Percentiles rank a stretch among this genome's conserved stretches.
These are phyloP conservation scores for Curvularia sp. DNA, from an alignment of 2,329 filamentous ascomycete genomes.

Conservation along the genomic window DNA sequence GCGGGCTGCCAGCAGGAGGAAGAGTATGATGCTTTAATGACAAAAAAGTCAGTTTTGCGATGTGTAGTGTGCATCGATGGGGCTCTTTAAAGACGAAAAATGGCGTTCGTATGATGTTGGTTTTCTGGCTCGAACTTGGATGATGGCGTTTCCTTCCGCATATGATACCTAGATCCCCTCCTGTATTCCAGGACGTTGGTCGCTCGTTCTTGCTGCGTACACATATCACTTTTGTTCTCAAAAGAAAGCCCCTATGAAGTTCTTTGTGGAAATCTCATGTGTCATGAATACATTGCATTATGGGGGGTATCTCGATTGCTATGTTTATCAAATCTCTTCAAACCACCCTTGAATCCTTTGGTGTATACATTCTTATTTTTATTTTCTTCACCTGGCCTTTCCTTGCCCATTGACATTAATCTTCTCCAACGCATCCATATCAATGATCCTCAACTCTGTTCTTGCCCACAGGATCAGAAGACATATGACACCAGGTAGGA, in stretches of 20 bases:
- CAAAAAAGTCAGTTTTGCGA: slow-evolving; percentile 2
- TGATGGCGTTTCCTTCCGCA: slow-evolving; percentile 21
- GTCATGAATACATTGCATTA: slow-evolving; percentile 1
- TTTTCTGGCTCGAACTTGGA: neutral
- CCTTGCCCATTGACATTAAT: slow-evolving; percentile 62
- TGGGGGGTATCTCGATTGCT: neutral
- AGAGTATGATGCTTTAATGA: slow-evolving; percentile 54
- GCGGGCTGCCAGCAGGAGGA: slow-evolving; percentile 50
- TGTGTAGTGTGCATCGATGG: slow-evolving; percentile 5
- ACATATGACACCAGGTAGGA: slow-evolving; percentile 63
- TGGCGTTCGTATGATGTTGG: slow-evolving; percentile 2
- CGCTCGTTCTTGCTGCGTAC: slow-evolving; percentile 7
- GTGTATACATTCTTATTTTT: neutral
- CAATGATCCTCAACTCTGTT: slow-evolving; percentile 70
- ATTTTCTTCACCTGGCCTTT: neutral
- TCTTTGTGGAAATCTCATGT: neutral
- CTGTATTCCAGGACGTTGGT: slow-evolving; percentile 1
- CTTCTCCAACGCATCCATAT: slow-evolving; percentile 69
- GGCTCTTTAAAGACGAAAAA: neutral
- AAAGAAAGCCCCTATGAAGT: neutral
- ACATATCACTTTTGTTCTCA: neutral
- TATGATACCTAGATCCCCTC: slow-evolving; percentile 14
- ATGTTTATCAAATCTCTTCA: neutral
- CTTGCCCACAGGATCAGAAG: slow-evolving; percentile 67
- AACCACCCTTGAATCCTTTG: neutral